Conservation (phyloP, 202 grass and related monocot species). For the Bolboschoenoplectus hybrid region DNA sequence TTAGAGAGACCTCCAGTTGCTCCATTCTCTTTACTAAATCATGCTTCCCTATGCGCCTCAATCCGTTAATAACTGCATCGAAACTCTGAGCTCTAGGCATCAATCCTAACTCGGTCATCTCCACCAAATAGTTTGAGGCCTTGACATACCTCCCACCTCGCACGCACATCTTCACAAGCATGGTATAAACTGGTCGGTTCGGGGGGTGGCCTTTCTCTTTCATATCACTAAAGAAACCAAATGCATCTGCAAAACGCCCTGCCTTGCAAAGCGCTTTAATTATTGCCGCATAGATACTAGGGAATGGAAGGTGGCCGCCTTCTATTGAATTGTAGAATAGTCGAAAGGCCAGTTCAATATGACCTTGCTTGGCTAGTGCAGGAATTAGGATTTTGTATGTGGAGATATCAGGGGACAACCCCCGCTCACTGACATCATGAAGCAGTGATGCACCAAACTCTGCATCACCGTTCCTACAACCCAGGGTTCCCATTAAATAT, state of each 20-base stretch:
- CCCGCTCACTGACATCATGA: constrained; percentile 60
- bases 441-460: constrained; percentile 65
- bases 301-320: constrained; percentile 79
- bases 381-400: constrained; percentile 92
- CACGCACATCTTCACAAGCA: constrained; percentile 96
- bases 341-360: constrained; percentile 73
- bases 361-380: constrained; percentile 78
- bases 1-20: constrained; percentile 72
- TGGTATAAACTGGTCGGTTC: constrained; percentile 83
- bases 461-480: constrained; percentile 52
- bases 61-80: constrained; percentile 68
- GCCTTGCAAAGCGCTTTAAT: constrained; percentile 86
- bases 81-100: constrained; percentile 63
- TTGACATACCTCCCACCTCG: constrained; percentile 75
- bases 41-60: constrained; percentile 72
- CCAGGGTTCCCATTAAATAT: background rate
- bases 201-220: constrained; percentile 67
- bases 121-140: constrained; percentile 78
- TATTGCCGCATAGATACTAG: constrained; percentile 83
- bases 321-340: constrained; percentile 83
- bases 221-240: constrained; percentile 77
- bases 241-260: constrained; percentile 77
- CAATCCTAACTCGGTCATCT: constrained; percentile 85
- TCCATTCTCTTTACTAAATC: constrained; percentile 79
- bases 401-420: constrained; percentile 91